A percentile compares a stretch with the other conserved stretches of the same genome.
Evolutionary conservation across 306 rosid genomes (phyloP).

Genomic region (Casuarina glauca): DNA sequence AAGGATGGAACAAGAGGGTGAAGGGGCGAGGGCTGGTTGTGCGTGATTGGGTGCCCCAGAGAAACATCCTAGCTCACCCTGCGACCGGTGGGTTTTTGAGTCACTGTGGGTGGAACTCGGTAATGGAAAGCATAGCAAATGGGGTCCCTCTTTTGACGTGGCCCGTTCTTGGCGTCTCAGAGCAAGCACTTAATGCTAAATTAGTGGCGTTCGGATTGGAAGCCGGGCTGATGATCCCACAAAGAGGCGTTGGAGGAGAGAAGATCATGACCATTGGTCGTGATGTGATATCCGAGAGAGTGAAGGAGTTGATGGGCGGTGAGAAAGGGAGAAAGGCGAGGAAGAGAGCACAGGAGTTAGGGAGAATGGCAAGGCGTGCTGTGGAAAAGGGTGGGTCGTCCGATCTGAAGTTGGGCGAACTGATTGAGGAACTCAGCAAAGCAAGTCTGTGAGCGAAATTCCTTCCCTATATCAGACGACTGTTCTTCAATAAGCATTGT

Average conservation of each 20-base stretch:
- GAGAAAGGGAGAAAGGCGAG: constrained; percentile 21
- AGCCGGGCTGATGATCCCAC: constrained; percentile 6
- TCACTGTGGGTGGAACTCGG: neutral
- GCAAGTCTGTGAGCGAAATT: too few species aligned
- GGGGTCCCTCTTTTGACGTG: constrained; percentile 39
- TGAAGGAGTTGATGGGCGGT: constrained; percentile 34
- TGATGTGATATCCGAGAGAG: constrained; percentile 19
- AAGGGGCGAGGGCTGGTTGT: constrained; percentile 19
- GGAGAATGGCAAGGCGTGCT: constrained; percentile 17
- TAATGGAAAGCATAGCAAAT: constrained; percentile 22
- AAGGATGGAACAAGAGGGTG: constrained; percentile 15
- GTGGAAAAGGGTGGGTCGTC: constrained; percentile 28
- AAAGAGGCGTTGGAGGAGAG: neutral
- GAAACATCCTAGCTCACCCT: constrained; percentile 18
- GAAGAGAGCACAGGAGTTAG: constrained; percentile 22
- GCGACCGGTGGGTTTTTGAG: constrained; percentile 30
- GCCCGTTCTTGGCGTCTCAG: constrained; percentile 30
- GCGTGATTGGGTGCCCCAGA: constrained; percentile 8
- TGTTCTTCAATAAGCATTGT: too few species aligned
- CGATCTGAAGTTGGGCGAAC: neutral
- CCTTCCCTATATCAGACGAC: too few species aligned
- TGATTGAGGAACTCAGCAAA: neutral
- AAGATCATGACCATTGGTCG: neutral
- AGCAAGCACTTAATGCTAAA: constrained; percentile 33
- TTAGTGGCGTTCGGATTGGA: constrained; percentile 7